Conservation (phyloP, 2,329 filamentous ascomycete species). For the Biscogniauxia sp. region DNA sequence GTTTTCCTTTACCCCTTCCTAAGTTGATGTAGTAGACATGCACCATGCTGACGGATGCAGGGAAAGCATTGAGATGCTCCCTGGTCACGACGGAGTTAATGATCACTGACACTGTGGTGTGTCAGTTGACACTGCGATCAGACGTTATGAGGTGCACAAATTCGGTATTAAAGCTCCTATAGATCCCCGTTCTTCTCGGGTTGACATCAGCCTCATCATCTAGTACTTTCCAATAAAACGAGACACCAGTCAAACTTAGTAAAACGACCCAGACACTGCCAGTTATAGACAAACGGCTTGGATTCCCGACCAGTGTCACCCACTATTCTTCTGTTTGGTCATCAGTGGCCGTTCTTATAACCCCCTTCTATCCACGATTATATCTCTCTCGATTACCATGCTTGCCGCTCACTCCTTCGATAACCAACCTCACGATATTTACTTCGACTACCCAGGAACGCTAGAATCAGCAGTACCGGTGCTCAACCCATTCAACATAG, state of each 20-base stretch:
- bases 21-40: not conserved
- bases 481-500: conserved; percentile 18
- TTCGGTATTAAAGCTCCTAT: not conserved
- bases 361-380: not conserved
- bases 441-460: conserved; percentile 8
- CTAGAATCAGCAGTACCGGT: conserved; percentile 8
- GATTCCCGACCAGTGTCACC: not conserved
- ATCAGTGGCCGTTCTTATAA: not conserved
- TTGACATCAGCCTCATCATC: conserved; percentile 3
- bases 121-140: not conserved
- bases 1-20: too few relatives aligned
- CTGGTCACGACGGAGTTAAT: not conserved
- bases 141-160: not conserved
- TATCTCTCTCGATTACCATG: conserved; percentile 1
- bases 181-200: not conserved
- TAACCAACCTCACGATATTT: conserved; percentile 12
- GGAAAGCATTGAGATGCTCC: not conserved
- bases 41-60: not conserved
- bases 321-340: not conserved
- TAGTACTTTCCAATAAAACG: not conserved
- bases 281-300: conserved; percentile 1
- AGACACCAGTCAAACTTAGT: not conserved
- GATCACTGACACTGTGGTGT: not conserved
- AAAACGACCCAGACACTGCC: not conserved
- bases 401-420: conserved; percentile 4